phyloP scores from a whole-genome alignment of 2,329 filamentous ascomycete genomes.

The Colletotrichum cereale region DNA sequence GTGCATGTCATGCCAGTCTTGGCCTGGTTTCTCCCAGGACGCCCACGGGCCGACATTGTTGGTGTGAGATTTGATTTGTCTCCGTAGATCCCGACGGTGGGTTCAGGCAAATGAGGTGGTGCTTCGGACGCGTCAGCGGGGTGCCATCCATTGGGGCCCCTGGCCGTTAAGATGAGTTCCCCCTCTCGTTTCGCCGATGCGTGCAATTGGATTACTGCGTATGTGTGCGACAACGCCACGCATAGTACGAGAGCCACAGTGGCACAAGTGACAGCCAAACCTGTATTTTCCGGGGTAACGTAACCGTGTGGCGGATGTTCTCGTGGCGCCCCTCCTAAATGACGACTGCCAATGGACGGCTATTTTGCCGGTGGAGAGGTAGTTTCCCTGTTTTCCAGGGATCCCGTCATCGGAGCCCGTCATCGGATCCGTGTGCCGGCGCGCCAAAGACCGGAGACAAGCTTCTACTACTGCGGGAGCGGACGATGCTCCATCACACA shows the following conservation, averaged over 20 bases:
- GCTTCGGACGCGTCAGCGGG: conserved; percentile 24
- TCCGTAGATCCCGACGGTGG: neutral
- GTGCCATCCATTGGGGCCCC: neutral
- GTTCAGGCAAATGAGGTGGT: neutral
- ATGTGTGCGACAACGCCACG: conserved; percentile 22
- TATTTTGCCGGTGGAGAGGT: conserved; percentile 21
- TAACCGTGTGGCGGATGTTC: conserved; percentile 28
- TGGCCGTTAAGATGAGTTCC: too few species aligned
- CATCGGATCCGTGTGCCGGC: conserved; percentile 39
- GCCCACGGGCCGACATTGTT: neutral
- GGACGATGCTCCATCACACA: conserved; percentile 4
- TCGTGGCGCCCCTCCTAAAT: conserved; percentile 10
- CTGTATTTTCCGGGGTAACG: conserved; percentile 24
- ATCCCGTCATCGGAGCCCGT: too few species aligned
- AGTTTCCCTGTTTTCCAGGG: conserved; percentile 39
- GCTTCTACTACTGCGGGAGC: conserved; percentile 25
- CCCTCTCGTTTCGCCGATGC: neutral
- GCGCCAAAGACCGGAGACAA: conserved; percentile 16
- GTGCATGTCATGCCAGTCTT: neutral
- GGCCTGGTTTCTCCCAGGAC: neutral
- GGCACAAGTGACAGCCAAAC: conserved; percentile 14
- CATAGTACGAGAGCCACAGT: conserved; percentile 27
- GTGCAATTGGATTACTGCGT: neutral
- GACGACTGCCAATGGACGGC: conserved; percentile 38
- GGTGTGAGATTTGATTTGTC: neutral